Conservation (phyloP, 1,284 basidiomycete species). For the Trametes pubescens region DNA sequence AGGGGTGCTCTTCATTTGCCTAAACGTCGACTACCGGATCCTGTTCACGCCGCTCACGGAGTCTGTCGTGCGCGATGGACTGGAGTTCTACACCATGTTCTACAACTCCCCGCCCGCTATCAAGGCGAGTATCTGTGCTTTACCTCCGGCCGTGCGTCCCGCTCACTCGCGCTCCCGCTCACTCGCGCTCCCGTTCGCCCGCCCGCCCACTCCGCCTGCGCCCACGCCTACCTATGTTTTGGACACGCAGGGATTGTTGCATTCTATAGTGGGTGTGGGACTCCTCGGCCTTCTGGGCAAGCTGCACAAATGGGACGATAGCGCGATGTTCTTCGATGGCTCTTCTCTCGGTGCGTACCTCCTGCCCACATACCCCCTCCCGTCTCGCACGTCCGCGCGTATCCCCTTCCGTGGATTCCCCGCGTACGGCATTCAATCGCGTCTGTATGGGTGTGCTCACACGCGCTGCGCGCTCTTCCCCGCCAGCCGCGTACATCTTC, state of each 20-base stretch:
- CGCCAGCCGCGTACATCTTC: constrained; percentile 76
- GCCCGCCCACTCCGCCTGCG: constrained; percentile 4
- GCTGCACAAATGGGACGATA: constrained; percentile 87
- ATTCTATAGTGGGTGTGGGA: constrained; percentile 82
- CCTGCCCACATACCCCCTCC: constrained; percentile 6
- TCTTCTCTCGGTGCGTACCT: constrained; percentile 72
- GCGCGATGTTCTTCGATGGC: constrained; percentile 93
- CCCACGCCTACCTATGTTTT: constrained; percentile 3
- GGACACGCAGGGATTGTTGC: constrained; percentile 73
- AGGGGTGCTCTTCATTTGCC: constrained; percentile 90
- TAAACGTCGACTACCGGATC: constrained; percentile 86
- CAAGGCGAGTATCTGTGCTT: constrained; percentile 61
- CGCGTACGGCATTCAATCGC: not conserved
- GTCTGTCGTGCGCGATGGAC: constrained; percentile 74
- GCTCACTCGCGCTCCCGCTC: not conserved
- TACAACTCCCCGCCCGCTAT: constrained; percentile 90
- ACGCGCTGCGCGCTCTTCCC: constrained; percentile 9
- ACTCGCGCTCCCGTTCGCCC: constrained; percentile 1
- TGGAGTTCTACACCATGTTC: constrained; percentile 90
- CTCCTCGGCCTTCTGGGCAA: constrained; percentile 79
- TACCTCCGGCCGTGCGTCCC: not conserved
- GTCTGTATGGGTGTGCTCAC: constrained; percentile 3
- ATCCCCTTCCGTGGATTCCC: not conserved
- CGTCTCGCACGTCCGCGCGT: constrained; percentile 7
- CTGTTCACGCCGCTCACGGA: constrained; percentile 73